Evolutionary conservation across 768 basidiomycete species (phyloP).

Genomic region (Neoboletus brunneissimus): DNA sequence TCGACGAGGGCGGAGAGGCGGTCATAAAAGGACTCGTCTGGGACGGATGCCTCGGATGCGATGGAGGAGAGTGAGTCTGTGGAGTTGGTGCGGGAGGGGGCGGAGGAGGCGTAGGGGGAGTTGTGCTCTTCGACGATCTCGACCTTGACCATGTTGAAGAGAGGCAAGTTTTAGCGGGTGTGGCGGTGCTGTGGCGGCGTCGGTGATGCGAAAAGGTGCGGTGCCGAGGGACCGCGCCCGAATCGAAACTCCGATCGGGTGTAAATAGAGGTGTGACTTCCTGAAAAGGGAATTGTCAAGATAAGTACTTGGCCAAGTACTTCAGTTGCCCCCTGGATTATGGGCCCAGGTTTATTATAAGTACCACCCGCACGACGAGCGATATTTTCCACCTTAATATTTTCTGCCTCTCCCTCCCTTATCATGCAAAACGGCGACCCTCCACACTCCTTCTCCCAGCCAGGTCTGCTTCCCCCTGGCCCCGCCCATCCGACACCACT

Average conservation of each 20-base stretch:
- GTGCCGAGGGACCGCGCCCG: conserved; percentile 24
- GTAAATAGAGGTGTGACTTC: conserved; percentile 1
- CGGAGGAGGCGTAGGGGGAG: conserved; percentile 72
- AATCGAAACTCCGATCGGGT: conserved; percentile 28
- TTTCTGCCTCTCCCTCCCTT: conserved; percentile 21
- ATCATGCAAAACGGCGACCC: conserved; percentile 33
- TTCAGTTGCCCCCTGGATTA: conserved; percentile 13
- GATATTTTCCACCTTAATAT: conserved; percentile 26
- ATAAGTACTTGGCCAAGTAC: conserved; percentile 28
- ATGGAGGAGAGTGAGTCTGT: conserved; percentile 78
- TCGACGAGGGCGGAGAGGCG: conserved; percentile 90
- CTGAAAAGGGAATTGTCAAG: conserved; percentile 8
- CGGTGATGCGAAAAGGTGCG: conserved; percentile 23
- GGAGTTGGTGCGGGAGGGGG: conserved; percentile 68
- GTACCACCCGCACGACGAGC: conserved; percentile 16
- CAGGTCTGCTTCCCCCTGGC: conserved; percentile 20
- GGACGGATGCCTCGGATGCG: conserved; percentile 62
- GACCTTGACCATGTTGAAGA: conserved; percentile 81
- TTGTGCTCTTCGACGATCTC: conserved; percentile 79
- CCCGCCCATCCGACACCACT: not conserved
- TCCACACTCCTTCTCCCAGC: conserved; percentile 34
- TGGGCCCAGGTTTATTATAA: conserved; percentile 22
- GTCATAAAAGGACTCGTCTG: conserved; percentile 83
- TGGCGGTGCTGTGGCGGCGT: conserved; percentile 23
- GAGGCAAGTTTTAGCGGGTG: not conserved